A percentile compares a stretch with the other conserved stretches of the same genome.
These are phyloP conservation scores for Pleurotus citrinopileatus DNA, from an alignment of 768 basidiomycete species.

Conservation along the genomic window DNA sequence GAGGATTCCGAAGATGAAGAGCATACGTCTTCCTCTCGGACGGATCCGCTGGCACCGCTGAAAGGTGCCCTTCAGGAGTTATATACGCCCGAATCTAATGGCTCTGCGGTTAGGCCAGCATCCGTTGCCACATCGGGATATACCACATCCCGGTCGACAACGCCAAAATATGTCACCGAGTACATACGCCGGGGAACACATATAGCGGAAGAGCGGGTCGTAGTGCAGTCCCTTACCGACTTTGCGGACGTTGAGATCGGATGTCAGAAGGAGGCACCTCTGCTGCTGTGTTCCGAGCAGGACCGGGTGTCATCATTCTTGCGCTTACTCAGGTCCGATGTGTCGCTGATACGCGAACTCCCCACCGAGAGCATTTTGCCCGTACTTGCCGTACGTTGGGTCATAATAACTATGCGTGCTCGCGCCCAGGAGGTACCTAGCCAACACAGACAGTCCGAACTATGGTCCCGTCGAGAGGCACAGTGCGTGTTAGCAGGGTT, in stretches of 20 bases:
- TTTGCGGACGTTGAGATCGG: conserved; percentile 37
- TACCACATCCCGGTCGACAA: conserved; percentile 19
- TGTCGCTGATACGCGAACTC: conserved; percentile 42
- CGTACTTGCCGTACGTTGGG: conserved; percentile 63
- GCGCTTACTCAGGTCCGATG: conserved; percentile 53
- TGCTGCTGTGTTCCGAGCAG: conserved; percentile 47
- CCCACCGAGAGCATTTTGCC: conserved; percentile 43
- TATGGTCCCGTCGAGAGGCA: conserved; percentile 68
- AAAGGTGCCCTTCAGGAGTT: conserved; percentile 65
- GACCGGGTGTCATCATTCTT: conserved; percentile 57
- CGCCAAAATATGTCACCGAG: conserved; percentile 38
- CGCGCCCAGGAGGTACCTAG: conserved; percentile 49
- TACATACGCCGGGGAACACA: conserved; percentile 70
- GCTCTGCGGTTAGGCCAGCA: conserved; percentile 23
- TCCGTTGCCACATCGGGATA: conserved; percentile 33
- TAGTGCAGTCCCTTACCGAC: conserved; percentile 44
- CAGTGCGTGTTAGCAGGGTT: conserved; percentile 56
- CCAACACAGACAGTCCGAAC: conserved; percentile 61
- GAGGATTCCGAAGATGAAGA: conserved; percentile 47
- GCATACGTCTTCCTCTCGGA: background rate
- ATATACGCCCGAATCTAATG: conserved; percentile 31
- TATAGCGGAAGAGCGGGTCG: conserved; percentile 56
- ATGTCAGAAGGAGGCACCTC: conserved; percentile 32
- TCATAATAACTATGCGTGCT: conserved; percentile 44
- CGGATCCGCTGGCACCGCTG: conserved; percentile 64